phyloP scores from a whole-genome alignment of 2,329 filamentous ascomycete genomes.

The Microascus cirrosus region DNA sequence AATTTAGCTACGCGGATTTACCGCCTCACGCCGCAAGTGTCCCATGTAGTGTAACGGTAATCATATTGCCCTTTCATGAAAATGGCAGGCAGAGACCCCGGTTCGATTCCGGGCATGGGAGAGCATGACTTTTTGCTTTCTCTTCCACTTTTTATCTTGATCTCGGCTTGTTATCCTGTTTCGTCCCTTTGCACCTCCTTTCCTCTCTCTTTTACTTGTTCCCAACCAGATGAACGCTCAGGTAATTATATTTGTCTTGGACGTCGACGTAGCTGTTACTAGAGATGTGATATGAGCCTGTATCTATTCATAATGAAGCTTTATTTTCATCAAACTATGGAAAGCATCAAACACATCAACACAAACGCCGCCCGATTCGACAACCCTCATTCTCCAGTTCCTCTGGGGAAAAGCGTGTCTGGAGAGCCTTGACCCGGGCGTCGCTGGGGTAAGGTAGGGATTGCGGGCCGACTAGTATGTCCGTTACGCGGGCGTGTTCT shows the following conservation, averaged over 20 bases:
- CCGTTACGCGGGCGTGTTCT: constrained; percentile 51
- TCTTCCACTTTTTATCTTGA: neutral
- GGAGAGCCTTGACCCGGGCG: neutral
- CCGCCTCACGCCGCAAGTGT: too few species aligned
- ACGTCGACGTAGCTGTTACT: neutral
- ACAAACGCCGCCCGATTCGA: neutral
- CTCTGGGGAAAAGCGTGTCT: neutral
- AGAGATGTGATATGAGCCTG: neutral
- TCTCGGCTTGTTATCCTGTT: neutral
- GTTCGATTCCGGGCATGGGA: neutral
- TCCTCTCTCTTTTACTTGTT: neutral
- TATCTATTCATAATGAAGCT: neutral
- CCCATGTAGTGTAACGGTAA: neutral
- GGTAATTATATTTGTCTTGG: neutral
- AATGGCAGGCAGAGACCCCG: neutral
- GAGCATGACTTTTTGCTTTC: neutral
- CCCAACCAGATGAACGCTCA: too few species aligned
- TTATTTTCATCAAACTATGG: neutral
- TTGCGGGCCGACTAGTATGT: neutral
- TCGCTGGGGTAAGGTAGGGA: too few species aligned
- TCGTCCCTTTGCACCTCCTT: neutral
- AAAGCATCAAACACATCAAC: neutral
- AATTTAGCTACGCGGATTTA: too few species aligned
- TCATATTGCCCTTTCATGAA: neutral
- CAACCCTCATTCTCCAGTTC: neutral